Evolutionary conservation across 495 filamentous ascomycete genomes (phyloP).

Genomic region (Podospora pseudocomata): DNA sequence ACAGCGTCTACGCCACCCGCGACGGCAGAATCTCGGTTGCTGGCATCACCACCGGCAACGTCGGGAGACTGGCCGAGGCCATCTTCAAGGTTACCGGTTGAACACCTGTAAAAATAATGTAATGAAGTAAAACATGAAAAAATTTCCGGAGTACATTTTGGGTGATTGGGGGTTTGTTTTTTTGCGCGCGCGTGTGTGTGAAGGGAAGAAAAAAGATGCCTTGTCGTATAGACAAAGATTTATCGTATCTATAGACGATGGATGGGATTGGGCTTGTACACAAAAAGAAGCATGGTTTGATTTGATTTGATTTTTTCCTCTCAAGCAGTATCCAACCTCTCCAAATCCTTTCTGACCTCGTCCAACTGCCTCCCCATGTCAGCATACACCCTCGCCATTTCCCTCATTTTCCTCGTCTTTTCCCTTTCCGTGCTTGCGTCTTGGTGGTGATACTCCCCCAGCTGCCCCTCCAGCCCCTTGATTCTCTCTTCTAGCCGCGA

Average conservation of each 20-base stretch:
- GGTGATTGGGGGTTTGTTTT: slow-evolving; percentile 13
- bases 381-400: slow-evolving; percentile 60
- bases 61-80: slow-evolving; percentile 85
- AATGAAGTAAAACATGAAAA: slow-evolving; percentile 19
- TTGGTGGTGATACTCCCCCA: slow-evolving; percentile 48
- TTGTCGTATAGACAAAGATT: neutral
- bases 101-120: slow-evolving; percentile 5
- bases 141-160: slow-evolving; percentile 16
- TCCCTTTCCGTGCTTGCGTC: slow-evolving; percentile 17
- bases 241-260: neutral
- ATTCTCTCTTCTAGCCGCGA: slow-evolving; percentile 47
- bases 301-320: neutral
- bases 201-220: neutral
- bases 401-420: slow-evolving; percentile 49
- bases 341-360: slow-evolving; percentile 55
- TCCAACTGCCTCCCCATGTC: slow-evolving; percentile 52
- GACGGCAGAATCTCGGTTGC: slow-evolving; percentile 97
- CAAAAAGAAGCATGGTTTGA: neutral
- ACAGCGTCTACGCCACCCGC: slow-evolving; percentile 96
- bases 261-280: neutral
- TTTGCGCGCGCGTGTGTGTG: neutral
- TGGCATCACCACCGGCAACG: slow-evolving; percentile 90
- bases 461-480: slow-evolving; percentile 42
- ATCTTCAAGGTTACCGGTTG: slow-evolving; percentile 87
- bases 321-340: slow-evolving; percentile 43